phyloP scores from a whole-genome alignment of 352 stramenopile genomes.

The Phytophthora pistaciae region DNA sequence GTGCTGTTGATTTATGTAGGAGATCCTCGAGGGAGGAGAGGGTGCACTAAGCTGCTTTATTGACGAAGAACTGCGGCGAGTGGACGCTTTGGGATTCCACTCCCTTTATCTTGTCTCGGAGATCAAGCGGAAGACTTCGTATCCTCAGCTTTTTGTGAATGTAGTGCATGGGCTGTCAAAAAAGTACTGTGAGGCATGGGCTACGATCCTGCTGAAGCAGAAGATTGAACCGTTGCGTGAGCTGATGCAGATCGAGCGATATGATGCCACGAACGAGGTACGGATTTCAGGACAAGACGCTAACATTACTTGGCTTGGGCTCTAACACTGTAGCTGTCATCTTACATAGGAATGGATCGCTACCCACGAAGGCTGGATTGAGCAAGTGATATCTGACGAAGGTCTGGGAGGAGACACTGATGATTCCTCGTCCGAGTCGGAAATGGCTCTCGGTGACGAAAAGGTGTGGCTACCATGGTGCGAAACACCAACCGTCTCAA shows the following conservation, averaged over 20 bases:
- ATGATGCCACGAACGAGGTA: slow-evolving; percentile 83
- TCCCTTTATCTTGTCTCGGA: slow-evolving; percentile 65
- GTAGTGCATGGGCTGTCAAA: slow-evolving; percentile 62
- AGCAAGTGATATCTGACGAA: slow-evolving; percentile 72
- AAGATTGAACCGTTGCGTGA: slow-evolving; percentile 77
- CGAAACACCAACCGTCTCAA: slow-evolving; percentile 84
- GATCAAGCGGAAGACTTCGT: slow-evolving; percentile 49
- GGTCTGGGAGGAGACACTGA: slow-evolving; percentile 48
- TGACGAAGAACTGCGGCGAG: slow-evolving; percentile 61
- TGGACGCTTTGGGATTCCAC: slow-evolving; percentile 55
- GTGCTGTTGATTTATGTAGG: slow-evolving; percentile 25
- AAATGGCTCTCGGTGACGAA: slow-evolving; percentile 59
- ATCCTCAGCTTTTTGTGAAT: slow-evolving; percentile 61
- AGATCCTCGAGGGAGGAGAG: slow-evolving; percentile 18
- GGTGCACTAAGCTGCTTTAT: slow-evolving; percentile 50
- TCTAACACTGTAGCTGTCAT: neutral
- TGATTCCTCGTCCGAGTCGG: slow-evolving; percentile 50
- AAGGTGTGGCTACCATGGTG: slow-evolving; percentile 90
- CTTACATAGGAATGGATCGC: slow-evolving; percentile 74
- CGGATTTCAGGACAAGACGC: neutral
- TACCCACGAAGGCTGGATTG: slow-evolving; percentile 77
- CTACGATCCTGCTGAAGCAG: slow-evolving; percentile 54
- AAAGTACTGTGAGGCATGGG: slow-evolving; percentile 80
- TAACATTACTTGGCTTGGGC: neutral
- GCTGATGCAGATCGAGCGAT: slow-evolving; percentile 73